These are phyloP conservation scores for Cladophialophora psammophila DNA, from an alignment of 2,329 filamentous ascomycete species.

Conservation along the genomic window DNA sequence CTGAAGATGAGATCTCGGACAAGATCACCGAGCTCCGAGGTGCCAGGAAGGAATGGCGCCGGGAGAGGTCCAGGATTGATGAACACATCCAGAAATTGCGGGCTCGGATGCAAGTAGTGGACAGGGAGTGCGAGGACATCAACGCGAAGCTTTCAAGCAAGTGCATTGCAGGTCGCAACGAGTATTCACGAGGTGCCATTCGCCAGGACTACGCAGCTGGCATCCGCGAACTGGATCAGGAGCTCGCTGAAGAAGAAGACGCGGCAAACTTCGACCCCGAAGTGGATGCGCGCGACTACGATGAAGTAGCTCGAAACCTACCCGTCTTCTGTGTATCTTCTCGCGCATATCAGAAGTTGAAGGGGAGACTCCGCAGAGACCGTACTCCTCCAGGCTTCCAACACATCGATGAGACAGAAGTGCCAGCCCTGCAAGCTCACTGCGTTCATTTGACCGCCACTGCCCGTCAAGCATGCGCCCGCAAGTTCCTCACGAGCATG, in stretches of 20 bases:
- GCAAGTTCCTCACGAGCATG: conserved; percentile 60
- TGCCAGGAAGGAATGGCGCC: not conserved
- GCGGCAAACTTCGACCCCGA: conserved; percentile 63
- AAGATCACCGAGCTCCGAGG: conserved; percentile 4
- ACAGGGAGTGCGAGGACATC: conserved; percentile 44
- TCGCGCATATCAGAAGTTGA: conserved; percentile 68
- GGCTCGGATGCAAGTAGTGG: conserved; percentile 40
- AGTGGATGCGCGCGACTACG: conserved; percentile 64
- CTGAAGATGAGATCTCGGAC: conserved; percentile 8
- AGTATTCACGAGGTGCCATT: conserved; percentile 63
- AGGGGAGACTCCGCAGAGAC: conserved; percentile 63
- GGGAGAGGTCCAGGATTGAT: not conserved
- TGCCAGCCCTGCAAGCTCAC: conserved; percentile 66
- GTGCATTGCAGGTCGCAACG: conserved; percentile 64
- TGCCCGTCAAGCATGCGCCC: conserved; percentile 54
- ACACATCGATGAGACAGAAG: conserved; percentile 62
- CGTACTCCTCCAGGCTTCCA: conserved; percentile 61
- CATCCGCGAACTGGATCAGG: conserved; percentile 67
- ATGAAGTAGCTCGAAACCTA: conserved; percentile 61
- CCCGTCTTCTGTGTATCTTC: conserved; percentile 72
- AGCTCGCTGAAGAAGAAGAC: conserved; percentile 61
- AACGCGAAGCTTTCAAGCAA: conserved; percentile 43
- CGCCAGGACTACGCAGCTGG: conserved; percentile 66
- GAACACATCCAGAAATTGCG: not conserved
- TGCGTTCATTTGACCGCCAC: conserved; percentile 65